A percentile compares a stretch with the other conserved stretches of the same genome.
These are phyloP conservation scores for Backusella sp. DNA, from an alignment of 192 early-diverging fungal species.

Conservation along the genomic window DNA sequence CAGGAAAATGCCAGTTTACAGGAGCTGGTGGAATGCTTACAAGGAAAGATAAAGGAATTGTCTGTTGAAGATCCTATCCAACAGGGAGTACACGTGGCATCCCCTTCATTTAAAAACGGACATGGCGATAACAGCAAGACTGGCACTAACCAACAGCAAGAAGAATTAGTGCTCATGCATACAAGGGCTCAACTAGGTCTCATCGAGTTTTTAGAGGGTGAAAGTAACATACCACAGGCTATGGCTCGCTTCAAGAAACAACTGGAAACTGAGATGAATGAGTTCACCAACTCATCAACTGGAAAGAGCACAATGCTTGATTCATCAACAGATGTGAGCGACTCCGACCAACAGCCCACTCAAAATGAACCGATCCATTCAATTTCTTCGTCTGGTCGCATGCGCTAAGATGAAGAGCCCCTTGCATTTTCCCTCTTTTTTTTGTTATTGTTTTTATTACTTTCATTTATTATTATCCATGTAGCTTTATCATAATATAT, in stretches of 20 bases:
- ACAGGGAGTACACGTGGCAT: background rate
- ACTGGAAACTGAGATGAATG: conserved; percentile 6
- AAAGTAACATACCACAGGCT: conserved; percentile 12
- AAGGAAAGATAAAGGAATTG: background rate
- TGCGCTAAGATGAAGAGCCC: background rate
- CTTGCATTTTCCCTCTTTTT: background rate
- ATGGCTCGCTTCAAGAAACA: conserved; percentile 19
- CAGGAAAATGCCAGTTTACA: background rate
- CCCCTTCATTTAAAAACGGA: background rate
- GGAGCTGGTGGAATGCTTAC: background rate
- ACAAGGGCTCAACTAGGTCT: conserved; percentile 20
- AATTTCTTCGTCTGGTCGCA: background rate
- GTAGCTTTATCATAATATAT: conserved; percentile 3
- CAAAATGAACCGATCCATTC: background rate
- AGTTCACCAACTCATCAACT: background rate
- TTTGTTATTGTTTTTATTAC: background rate
- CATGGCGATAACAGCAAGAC: background rate
- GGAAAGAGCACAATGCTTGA: background rate
- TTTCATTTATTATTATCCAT: background rate
- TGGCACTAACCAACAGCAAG: background rate
- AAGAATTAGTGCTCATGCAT: conserved; percentile 14
- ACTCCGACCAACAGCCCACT: background rate
- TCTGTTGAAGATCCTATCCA: background rate
- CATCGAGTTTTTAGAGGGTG: conserved; percentile 24
- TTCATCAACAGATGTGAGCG: background rate